Evolutionary conservation across 306 rosid genomes (phyloP), one percentile per base, ranked within the genome.

Genomic region (Lathyrus sativus): DNA sequence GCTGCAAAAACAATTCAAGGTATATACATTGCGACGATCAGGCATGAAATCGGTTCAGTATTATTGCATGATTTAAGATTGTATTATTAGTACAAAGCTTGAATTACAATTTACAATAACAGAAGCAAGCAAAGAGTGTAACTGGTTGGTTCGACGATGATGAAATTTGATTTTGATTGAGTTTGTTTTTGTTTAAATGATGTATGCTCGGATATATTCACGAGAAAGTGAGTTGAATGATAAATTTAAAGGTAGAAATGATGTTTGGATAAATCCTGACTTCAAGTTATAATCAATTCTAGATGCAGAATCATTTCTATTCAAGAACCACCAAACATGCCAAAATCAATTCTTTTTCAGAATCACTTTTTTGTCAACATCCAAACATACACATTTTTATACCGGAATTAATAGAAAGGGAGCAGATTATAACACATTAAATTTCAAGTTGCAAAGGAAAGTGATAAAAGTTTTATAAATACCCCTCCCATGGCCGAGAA

Each of bases 401-500:
- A 55, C 24, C 29, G 0, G 17, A 67, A 49, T 57, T 71, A 59
- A 44, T 26, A 55, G 60, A 19, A 37, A 31, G 48, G 48, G 38
- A 54, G 76, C 39, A 26, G 2, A 49, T n/a, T 43, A 15, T 14
- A 57, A 71, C 24, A 45, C 44, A 43, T 35, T 31, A 45, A 74
- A 53, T 11, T 38, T 56, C 11, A 60, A 76, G 65, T 54, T 68
- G n/a, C 33, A 62, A 45, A n/a, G 42, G 64, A 70, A 54, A 60
- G 17, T 17, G 42, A 72, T 22, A 39, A 65, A 74, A 62, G 10
- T 78, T 3, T 26, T 69, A 68, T 53, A 75, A 62, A 77, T 87
- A 93, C 99, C 96, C 73, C 44, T 65, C 54, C 99, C 99, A 73
- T 93, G 99, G 67, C 99, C 81, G 63, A 88, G 74, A 74, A 90